Conservation (phyloP, 495 filamentous ascomycete genomes). For the Acidiella bohemica region DNA sequence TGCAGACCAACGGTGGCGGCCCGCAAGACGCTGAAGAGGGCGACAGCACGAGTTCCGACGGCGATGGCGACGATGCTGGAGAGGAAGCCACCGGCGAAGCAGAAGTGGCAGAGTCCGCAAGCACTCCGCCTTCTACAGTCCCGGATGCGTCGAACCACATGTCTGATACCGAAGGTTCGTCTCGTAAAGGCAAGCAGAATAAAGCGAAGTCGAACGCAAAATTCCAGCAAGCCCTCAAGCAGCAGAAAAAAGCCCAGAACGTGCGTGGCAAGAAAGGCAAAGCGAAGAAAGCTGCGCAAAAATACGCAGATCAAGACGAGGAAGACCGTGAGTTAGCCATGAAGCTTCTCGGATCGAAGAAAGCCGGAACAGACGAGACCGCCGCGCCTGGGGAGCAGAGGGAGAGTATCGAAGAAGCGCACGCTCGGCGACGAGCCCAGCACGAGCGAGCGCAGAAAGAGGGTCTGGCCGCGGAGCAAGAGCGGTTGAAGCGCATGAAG, state of each 20-base stretch:
- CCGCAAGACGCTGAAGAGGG: constrained; percentile 7
- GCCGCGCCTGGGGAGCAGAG: constrained; percentile 37
- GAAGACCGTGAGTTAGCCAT: constrained; percentile 78
- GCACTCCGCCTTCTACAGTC: not conserved
- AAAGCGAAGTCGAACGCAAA: no score
- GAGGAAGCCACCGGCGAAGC: not conserved
- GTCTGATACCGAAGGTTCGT: no score
- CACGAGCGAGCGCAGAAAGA: constrained; percentile 56
- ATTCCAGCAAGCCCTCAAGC: not conserved
- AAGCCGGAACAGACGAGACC: constrained; percentile 42
- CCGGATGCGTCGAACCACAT: not conserved
- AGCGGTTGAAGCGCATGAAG: constrained; percentile 35
- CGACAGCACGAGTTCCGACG: not conserved
- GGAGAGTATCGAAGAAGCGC: constrained; percentile 45
- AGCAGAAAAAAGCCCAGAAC: constrained; percentile 22
- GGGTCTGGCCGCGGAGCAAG: constrained; percentile 48
- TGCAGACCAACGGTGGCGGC: constrained; percentile 19
- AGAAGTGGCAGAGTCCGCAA: no score
- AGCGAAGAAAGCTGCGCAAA: constrained; percentile 71
- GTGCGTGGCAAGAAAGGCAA: constrained; percentile 73
- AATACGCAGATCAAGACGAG: constrained; percentile 91
- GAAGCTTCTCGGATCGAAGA: constrained; percentile 61
- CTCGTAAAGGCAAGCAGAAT: no score
- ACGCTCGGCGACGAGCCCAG: constrained; percentile 57
- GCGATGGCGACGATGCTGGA: not conserved